phyloP scores from a whole-genome alignment of 441 rosid species.

The Populus hybrid region DNA sequence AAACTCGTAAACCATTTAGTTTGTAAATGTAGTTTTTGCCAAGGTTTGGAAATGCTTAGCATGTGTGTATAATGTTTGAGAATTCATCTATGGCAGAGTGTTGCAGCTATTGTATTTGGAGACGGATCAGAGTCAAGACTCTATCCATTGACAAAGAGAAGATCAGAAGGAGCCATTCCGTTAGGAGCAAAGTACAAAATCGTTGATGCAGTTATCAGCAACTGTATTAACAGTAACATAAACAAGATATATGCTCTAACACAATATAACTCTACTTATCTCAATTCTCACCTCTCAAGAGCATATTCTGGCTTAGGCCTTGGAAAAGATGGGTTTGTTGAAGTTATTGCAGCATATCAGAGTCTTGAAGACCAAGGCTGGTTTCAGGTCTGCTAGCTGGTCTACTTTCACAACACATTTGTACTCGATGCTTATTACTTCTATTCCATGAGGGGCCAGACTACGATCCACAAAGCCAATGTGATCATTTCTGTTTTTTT shows the following conservation, averaged over 20 bases:
- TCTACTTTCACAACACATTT: neutral
- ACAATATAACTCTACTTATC: conserved; percentile 79
- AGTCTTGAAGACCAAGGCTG: conserved; percentile 66
- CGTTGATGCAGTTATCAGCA: conserved; percentile 72
- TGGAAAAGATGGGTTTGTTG: conserved; percentile 62
- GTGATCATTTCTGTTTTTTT: neutral
- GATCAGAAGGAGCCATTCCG: conserved; percentile 83
- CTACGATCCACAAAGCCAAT: neutral
- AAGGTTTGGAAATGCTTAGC: neutral
- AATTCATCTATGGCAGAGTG: conserved; percentile 41
- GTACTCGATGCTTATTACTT: neutral
- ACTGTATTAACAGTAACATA: conserved; percentile 82
- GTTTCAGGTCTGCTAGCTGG: conserved; percentile 58
- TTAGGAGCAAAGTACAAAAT: conserved; percentile 73
- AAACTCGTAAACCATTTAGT: too few species aligned
- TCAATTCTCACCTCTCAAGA: conserved; percentile 73
- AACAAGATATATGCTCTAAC: conserved; percentile 77
- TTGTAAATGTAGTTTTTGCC: too few species aligned
- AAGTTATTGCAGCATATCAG: conserved; percentile 84
- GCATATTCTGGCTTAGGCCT: conserved; percentile 58
- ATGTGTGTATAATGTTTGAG: conserved; percentile 1
- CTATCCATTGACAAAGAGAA: conserved; percentile 73
- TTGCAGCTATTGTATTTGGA: conserved; percentile 76
- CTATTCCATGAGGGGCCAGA: too few species aligned
- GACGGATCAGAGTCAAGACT: conserved; percentile 65